Base-by-base conservation (phyloP, 2,329 filamentous ascomycete genomes). In the Ceratocystis diversiconidia region DNA sequence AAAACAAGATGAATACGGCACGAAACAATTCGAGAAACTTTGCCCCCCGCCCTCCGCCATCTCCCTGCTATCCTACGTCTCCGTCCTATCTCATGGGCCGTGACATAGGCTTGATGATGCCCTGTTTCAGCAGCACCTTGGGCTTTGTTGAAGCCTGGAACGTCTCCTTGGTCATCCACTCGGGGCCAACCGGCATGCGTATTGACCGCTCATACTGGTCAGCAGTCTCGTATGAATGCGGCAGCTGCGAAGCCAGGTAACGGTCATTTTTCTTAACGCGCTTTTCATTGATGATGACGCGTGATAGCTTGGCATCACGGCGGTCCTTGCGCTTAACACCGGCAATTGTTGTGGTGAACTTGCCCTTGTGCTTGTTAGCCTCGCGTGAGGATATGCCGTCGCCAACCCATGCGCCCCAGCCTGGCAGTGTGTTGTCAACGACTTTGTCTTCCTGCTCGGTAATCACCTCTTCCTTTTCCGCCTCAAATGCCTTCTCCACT, bases 121-220 rank as follows among this genome's bases (percentile, higher is more conserved):
- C 94, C 77, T 92, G 89, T 79, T 95, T 96, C 74, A 96, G 79
- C 74, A 97, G 79, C 70, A 97, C 83, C 71, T 90, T 85, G 67
- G 94, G 94, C 82, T 92, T 95, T 67, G 89, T 95, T 68, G 84
- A 84, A 71, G 88, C 85, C 79, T 97, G 92, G 81, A 94, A 94
- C 15, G 88, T 90, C 78, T 90, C 85, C 82, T 96, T 96, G n/a
- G 92, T 97, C 70, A 86, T 85, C 92, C 92, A 99, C 76, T 99
- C 92, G 17, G 88, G 90, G 1, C 94, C 94, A 68, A 97, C 84
- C 1, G 94, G 94, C 70, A 96, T 77, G 55, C 92, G 82, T 67
- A 97, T 78, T 69, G 88, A 89, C 62, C 92, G 80, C 79, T 99
- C 94, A 76, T 97, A 97, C 79, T 96, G 91, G 72, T 88, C 82